phyloP scores from a whole-genome alignment of 306 rosid species.

The Corylus americana region DNA sequence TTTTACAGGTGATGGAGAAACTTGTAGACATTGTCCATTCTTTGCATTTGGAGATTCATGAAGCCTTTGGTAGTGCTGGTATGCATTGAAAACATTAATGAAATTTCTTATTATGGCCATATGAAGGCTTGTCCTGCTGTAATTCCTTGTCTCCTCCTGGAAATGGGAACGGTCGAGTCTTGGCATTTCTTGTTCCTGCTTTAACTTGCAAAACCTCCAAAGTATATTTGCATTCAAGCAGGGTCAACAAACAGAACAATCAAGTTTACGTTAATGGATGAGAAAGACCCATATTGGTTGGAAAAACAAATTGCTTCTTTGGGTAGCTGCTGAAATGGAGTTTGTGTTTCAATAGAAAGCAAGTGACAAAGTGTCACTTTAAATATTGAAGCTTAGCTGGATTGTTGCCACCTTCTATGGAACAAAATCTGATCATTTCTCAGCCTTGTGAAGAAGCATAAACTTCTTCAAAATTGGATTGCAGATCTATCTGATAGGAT shows the following conservation, averaged over 20 bases:
- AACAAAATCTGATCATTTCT: neutral
- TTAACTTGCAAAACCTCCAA: neutral
- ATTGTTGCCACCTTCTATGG: neutral
- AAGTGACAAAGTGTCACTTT: neutral
- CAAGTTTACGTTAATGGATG: neutral
- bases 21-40: slow-evolving; percentile 80
- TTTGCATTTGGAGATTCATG: slow-evolving; percentile 87
- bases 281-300: neutral
- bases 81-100: slow-evolving; percentile 36
- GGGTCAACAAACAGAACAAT: neutral
- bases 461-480: neutral
- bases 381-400: neutral
- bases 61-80: slow-evolving; percentile 95
- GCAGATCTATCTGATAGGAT: neutral
- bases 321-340: neutral
- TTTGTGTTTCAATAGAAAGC: neutral
- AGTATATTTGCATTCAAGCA: neutral
- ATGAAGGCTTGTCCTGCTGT: neutral
- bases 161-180: neutral
- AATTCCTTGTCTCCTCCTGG: slow-evolving; percentile 12
- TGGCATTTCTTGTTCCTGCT: neutral
- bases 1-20: slow-evolving; percentile 91
- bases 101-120: slow-evolving; percentile 27
- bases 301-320: neutral
- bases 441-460: neutral